Evolutionary conservation across 768 basidiomycete species (phyloP), one percentile per base, ranked within the genome.

Genomic region (Leccinum boreale): DNA sequence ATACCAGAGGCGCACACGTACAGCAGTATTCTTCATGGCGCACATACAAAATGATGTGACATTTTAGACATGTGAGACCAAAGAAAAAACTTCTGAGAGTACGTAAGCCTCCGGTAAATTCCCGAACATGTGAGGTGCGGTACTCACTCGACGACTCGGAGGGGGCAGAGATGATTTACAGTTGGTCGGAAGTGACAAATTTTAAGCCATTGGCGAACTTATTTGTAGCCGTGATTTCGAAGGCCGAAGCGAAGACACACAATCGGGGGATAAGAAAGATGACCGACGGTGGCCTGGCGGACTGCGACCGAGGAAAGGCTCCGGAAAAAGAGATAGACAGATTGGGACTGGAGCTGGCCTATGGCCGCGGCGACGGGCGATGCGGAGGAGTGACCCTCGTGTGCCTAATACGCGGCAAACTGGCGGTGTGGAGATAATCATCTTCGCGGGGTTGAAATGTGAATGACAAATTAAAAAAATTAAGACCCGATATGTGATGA

Each of bases 371-470:
- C 23, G 10, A 44, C 19, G 42, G 42, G 42, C 42, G 42, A 47
- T 56, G 61, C 47, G 52, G 42, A 52, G 35, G 28, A 45, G 61
- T 51, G 50, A 28, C 39, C 58, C 58, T 49, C 31, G 50, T 21
- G 50, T 21, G 26, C 24, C 26, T 48, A 42, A 39, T 17, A 47
- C 24, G 9, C 23, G 21, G 45, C 39, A 42, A 42, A 42, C 42
- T 39, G 19, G 5, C n/a, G 19, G 42, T 44, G 42, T 44, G 62
- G 55, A 55, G 63, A 64, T 66, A 63, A 55, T 45, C 57, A 67
- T 44, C 21, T 50, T 62, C 71, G 72, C 72, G 44, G 71, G 23
- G 50, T 64, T 62, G 31, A 29, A 60, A 61, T 44, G 36, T 39
- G 52, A 24, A 17, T 54, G 50, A 54, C 51, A 58, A 62, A 58